phyloP scores from a whole-genome alignment of 2,329 filamentous ascomycete genomes.

The Talaromyces sp. region DNA sequence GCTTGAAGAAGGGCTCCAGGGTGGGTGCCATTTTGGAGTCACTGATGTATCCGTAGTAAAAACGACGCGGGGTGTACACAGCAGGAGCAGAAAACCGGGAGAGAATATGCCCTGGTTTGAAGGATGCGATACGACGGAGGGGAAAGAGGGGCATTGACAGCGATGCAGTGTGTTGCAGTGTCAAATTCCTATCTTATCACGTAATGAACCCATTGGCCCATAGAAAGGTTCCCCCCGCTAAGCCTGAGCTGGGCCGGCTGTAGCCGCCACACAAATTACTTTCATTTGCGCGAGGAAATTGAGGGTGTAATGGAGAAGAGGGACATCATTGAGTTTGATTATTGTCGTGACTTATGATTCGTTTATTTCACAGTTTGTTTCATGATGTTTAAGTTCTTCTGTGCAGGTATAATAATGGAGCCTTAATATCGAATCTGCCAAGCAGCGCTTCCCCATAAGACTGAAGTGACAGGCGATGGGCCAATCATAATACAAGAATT shows the following conservation, averaged over 20 bases:
- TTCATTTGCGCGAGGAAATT: not conserved
- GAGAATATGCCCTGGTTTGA: conserved; percentile 23
- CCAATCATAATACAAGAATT: not conserved
- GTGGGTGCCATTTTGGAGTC: conserved; percentile 79
- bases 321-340: too few species aligned
- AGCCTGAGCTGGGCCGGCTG: conserved; percentile 10
- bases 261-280: conserved; percentile 10
- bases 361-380: not conserved
- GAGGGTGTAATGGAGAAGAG: not conserved
- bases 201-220: conserved; percentile 23
- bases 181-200: conserved; percentile 22
- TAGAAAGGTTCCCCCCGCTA: not conserved
- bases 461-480: not conserved
- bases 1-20: conserved; percentile 88
- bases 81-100: conserved; percentile 17
- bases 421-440: too few species aligned
- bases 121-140: conserved; percentile 33
- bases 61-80: conserved; percentile 32
- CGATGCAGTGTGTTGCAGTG: conserved; percentile 2
- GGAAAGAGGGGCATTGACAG: conserved; percentile 38
- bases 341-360: not conserved
- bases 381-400: not conserved
- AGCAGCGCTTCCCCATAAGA: not conserved
- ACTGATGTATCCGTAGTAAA: conserved; percentile 50
- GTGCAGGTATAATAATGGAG: not conserved